phyloP scores from a whole-genome alignment of 176 grass and related monocot species.

The Calamus simplicifolius region DNA sequence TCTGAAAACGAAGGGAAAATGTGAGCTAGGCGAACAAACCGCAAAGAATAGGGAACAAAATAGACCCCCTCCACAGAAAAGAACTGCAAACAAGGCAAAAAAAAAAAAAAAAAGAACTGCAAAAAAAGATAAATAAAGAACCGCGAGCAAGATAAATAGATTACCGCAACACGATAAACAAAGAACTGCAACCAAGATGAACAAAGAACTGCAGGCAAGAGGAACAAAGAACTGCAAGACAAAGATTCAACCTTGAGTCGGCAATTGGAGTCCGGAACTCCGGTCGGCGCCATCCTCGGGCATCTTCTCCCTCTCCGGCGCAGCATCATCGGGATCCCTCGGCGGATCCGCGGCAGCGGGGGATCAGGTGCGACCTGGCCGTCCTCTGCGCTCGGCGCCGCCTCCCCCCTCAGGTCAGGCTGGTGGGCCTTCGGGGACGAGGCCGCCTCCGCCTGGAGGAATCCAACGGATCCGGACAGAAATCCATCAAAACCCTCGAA shows the following conservation, averaged over 20 bases:
- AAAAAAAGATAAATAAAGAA: neutral
- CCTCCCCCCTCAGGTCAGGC: neutral
- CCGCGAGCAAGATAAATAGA: too few relatives aligned
- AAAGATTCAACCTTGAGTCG: constrained; percentile 3
- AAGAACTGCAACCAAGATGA: neutral
- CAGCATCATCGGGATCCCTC: constrained; percentile 6
- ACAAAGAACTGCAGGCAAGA: neutral
- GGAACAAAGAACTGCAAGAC: neutral
- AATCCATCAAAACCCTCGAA: neutral
- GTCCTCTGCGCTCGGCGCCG: neutral
- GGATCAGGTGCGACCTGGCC: neutral
- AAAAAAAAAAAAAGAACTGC: neutral
- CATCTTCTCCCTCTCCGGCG: constrained; percentile 6
- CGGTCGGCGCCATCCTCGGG: neutral
- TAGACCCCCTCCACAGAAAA: too few relatives aligned
- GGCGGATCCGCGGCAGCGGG: neutral
- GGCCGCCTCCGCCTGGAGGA: too few relatives aligned
- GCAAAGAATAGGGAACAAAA: too few relatives aligned
- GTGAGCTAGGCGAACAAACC: too few relatives aligned
- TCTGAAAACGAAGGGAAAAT: neutral
- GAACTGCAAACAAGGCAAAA: neutral
- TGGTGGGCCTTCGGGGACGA: neutral
- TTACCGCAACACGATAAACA: too few relatives aligned
- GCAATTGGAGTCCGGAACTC: neutral
- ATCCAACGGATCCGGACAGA: constrained; percentile 29